Conservation (phyloP, 495 filamentous ascomycete species). For the Schizothecium vesticola region DNA sequence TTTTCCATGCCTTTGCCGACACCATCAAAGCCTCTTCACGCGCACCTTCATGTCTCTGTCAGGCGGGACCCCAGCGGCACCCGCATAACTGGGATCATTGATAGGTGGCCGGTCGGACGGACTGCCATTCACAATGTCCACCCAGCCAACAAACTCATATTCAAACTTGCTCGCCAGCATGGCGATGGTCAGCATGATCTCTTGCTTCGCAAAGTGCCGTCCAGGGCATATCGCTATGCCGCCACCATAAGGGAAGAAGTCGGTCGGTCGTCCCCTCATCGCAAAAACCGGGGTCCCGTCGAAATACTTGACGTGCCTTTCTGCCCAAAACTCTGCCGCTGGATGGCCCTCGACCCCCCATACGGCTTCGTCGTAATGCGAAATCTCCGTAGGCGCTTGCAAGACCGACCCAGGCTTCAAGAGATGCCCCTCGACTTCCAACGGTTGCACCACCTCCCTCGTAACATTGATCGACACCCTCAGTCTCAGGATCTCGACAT, state of each 20-base stretch:
- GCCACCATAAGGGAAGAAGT: slow-evolving; percentile 36
- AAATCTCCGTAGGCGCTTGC: slow-evolving; percentile 20
- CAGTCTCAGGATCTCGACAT: neutral
- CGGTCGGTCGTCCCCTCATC: slow-evolving; percentile 12
- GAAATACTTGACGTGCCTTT: slow-evolving; percentile 18
- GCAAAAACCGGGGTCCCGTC: slow-evolving; percentile 5
- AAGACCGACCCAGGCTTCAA: slow-evolving; percentile 18
- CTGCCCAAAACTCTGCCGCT: slow-evolving; percentile 32
- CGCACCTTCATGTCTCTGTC: slow-evolving; percentile 29
- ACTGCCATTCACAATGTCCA: slow-evolving; percentile 16
- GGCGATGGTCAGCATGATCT: slow-evolving; percentile 45
- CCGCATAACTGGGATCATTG: slow-evolving; percentile 17
- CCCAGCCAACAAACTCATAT: slow-evolving; percentile 38
- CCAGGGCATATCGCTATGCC: slow-evolving; percentile 43
- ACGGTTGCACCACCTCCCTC: slow-evolving; percentile 16
- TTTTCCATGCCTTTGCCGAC: no score
- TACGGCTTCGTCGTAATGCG: slow-evolving; percentile 22
- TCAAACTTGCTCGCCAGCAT: slow-evolving; percentile 50
- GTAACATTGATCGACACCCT: slow-evolving; percentile 13
- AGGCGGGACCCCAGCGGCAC: slow-evolving; percentile 25
- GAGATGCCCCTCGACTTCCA: slow-evolving; percentile 18
- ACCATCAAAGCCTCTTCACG: slow-evolving; percentile 19
- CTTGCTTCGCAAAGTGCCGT: slow-evolving; percentile 44
- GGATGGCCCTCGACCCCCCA: slow-evolving; percentile 28
- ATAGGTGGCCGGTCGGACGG: slow-evolving; percentile 17